Conservation (phyloP, 1,139 yeast species). For the Hansenula sp. region DNA sequence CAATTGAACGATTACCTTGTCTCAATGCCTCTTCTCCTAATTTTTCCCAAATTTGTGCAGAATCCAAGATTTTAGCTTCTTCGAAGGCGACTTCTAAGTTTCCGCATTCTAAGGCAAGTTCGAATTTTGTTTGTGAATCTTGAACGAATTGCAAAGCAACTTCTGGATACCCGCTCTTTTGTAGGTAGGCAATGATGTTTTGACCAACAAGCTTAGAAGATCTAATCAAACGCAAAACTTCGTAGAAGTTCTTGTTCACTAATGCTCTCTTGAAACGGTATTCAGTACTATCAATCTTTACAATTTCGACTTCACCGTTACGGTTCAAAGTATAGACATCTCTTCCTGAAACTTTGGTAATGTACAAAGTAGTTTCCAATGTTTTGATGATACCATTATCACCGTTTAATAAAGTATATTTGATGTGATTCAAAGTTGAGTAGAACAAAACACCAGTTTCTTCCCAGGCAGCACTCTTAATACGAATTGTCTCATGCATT, state of each 20-base stretch:
- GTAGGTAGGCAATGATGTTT: constrained; percentile 91
- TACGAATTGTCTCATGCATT: constrained; percentile 94
- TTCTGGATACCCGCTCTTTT: constrained; percentile 94
- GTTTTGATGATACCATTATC: constrained; percentile 94
- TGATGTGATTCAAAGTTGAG: constrained; percentile 93
- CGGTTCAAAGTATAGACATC: constrained; percentile 81
- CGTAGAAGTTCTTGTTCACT: constrained; percentile 84
- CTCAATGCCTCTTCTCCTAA: constrained; percentile 81
- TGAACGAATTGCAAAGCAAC: constrained; percentile 92
- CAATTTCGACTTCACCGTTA: constrained; percentile 75
- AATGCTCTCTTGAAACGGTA: constrained; percentile 93
- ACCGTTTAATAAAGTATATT: constrained; percentile 89
- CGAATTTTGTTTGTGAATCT: constrained; percentile 95
- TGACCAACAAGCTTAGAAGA: constrained; percentile 94
- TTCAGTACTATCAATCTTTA: constrained; percentile 91
- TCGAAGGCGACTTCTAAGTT: constrained; percentile 82
- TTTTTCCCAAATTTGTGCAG: constrained; percentile 70
- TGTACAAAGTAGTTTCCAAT: constrained; percentile 84
- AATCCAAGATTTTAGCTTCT: constrained; percentile 79
- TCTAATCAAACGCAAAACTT: constrained; percentile 85
- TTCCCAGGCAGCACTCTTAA: constrained; percentile 98
- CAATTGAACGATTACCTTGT: constrained; percentile 85
- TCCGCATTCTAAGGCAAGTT: constrained; percentile 91
- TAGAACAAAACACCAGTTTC: constrained; percentile 88
- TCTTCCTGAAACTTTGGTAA: constrained; percentile 67